These are phyloP conservation scores for Citrullus amarus DNA, from an alignment of 306 rosid species.

Conservation along the genomic window DNA sequence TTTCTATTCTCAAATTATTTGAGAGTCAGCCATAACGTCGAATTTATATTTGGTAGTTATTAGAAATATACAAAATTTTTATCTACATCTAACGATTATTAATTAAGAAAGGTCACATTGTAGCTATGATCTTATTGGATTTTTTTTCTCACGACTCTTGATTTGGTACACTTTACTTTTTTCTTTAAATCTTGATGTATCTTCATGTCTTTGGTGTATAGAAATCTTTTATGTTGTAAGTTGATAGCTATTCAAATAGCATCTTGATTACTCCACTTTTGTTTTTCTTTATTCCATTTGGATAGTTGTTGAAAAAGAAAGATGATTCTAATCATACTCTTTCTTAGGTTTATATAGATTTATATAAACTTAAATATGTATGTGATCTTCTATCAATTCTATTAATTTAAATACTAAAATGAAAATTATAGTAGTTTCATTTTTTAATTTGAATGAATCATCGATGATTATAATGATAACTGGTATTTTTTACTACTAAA, in stretches of 20 bases:
- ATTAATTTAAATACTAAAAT: neutral
- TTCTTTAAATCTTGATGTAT: neutral
- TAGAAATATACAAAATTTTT: too few relatives aligned
- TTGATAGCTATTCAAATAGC: neutral
- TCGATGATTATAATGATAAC: too few relatives aligned
- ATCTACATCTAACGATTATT: too few relatives aligned
- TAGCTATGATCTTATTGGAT: too few relatives aligned
- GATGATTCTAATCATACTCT: neutral
- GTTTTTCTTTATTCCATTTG: neutral
- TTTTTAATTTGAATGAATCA: too few relatives aligned
- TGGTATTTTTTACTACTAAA: too few relatives aligned
- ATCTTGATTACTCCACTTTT: neutral
- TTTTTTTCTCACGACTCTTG: too few relatives aligned
- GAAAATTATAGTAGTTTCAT: neutral
- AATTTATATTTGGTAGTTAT: too few relatives aligned
- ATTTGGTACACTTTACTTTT: too few relatives aligned
- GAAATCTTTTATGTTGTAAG: neutral
- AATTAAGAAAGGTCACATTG: too few relatives aligned
- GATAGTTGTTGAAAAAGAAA: neutral
- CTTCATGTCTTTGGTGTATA: neutral
- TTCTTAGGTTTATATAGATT: neutral
- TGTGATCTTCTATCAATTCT: neutral
- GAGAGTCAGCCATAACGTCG: accelerated
- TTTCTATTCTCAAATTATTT: neutral
- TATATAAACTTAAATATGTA: neutral